Conservation (phyloP, 1,284 basidiomycete genomes). For the Ganoderma multipileum region DNA sequence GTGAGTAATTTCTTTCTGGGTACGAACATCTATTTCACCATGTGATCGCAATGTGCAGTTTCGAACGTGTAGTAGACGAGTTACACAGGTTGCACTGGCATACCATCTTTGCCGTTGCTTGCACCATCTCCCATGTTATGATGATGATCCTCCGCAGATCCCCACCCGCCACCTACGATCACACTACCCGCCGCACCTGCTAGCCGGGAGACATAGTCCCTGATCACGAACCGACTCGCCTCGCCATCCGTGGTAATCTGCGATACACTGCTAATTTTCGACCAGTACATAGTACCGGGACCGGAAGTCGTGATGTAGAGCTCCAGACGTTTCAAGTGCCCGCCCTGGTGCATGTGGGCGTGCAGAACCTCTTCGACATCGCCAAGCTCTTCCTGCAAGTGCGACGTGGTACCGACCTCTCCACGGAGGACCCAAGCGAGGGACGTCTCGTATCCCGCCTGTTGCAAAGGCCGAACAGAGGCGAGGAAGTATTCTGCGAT, state of each 20-base stretch:
- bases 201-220: not conserved
- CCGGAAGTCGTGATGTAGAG: not conserved
- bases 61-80: not conserved
- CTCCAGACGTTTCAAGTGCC: not conserved
- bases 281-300: not conserved
- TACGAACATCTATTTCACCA: not conserved
- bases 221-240: not conserved
- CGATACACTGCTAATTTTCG: not conserved
- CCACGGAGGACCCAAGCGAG: not conserved
- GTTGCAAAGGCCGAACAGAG: not conserved
- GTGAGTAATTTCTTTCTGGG: not conserved
- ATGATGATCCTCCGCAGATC: not conserved
- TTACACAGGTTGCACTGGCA: not conserved
- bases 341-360: not conserved
- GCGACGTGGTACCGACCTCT: too few relatives aligned
- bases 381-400: not conserved
- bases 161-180: not conserved
- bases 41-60: too few relatives aligned
- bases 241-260: not conserved
- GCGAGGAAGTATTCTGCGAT: not conserved
- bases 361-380: not conserved
- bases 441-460: not conserved
- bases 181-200: not conserved
- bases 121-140: not conserved
- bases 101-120: not conserved